Conservation (phyloP, 331 rosid genomes). For the Quercus tomentella region DNA sequence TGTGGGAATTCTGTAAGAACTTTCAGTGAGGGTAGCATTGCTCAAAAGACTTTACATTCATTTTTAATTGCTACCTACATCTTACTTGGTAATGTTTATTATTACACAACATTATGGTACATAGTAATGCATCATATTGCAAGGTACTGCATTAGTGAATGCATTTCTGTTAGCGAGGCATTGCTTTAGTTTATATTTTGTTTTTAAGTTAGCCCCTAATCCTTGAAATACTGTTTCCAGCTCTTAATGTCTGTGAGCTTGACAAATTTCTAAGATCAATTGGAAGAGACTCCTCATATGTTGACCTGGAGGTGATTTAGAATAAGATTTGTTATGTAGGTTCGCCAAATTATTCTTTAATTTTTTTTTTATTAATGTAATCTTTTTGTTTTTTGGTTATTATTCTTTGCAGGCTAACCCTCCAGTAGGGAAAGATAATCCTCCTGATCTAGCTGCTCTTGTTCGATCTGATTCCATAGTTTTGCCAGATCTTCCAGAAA, state of each 20-base stretch:
- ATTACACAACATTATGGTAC: background rate
- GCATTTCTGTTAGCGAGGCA: background rate
- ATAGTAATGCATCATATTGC: background rate
- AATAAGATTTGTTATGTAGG: background rate
- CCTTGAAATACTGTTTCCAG: conserved; percentile 35
- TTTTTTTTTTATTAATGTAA: conserved; percentile 5
- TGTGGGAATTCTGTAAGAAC: background rate
- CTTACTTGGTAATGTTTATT: background rate
- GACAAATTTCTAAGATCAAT: conserved; percentile 77
- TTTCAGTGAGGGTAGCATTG: background rate
- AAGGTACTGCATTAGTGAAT: background rate
- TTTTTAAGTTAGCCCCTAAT: background rate
- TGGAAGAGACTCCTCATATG: conserved; percentile 72
- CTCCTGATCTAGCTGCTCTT: conserved; percentile 88
- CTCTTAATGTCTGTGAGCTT: conserved; percentile 54
- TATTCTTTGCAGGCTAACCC: conserved; percentile 70
- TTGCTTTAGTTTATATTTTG: background rate
- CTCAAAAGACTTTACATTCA: background rate
- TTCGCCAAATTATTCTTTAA: background rate
- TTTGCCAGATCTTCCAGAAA: conserved; percentile 51
- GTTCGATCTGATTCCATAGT: conserved; percentile 52
- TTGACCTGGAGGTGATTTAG: conserved; percentile 86
- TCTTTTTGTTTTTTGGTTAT: background rate
- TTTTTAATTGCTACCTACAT: background rate
- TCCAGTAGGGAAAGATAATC: conserved; percentile 82